Conservation (phyloP, 1,139 yeast genomes). For the Suhomyces choctaworum region DNA sequence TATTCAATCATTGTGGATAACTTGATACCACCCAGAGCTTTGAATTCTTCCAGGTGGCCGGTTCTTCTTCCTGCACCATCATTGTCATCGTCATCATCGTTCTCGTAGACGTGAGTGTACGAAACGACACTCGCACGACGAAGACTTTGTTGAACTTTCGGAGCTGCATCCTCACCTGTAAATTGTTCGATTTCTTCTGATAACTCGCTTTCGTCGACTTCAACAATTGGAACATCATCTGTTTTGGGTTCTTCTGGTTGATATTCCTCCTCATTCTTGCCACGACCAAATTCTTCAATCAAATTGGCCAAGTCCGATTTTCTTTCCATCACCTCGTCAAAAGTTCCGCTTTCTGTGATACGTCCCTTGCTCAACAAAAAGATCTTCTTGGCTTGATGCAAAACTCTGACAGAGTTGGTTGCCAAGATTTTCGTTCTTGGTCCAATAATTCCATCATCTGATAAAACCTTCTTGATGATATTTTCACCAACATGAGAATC, state of each 20-base stretch:
- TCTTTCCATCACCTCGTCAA: constrained; percentile 17
- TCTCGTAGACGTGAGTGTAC: constrained; percentile 22
- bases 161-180: constrained; percentile 11
- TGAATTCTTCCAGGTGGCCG: constrained; percentile 24
- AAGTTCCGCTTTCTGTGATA: constrained; percentile 33
- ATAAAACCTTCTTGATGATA: constrained; percentile 24
- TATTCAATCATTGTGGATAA: constrained; percentile 25
- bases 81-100: constrained; percentile 23
- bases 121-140: constrained; percentile 26
- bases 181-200: constrained; percentile 16
- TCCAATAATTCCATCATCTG: constrained; percentile 26
- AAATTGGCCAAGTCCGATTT: constrained; percentile 34
- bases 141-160: constrained; percentile 8
- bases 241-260: constrained; percentile 1
- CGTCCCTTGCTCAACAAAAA: constrained; percentile 30
- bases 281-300: constrained; percentile 74
- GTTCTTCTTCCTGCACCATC: constrained; percentile 20
- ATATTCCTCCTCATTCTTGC: constrained; percentile 21
- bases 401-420: constrained; percentile 30
- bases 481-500: constrained; percentile 37
- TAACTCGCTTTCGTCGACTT: background rate
- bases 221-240: background rate
- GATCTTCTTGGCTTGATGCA: constrained; percentile 34
- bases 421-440: constrained; percentile 30
- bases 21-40: constrained; percentile 28